Conservation (phyloP, 73 alveolate species). For the Paramecium tetraurelia region DNA sequence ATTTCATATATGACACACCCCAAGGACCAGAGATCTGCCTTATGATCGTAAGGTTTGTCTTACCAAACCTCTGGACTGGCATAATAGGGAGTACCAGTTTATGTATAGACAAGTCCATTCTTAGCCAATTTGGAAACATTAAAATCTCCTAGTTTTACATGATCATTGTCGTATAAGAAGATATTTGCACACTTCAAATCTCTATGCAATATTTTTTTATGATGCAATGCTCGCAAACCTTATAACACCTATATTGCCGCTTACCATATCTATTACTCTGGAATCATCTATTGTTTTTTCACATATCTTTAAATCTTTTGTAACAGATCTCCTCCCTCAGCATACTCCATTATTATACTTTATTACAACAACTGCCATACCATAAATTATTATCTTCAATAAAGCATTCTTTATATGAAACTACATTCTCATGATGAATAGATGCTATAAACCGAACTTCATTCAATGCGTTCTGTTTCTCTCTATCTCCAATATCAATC, state of each 20-base stretch:
- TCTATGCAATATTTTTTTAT: conserved; percentile 76
- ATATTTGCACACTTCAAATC: conserved; percentile 84
- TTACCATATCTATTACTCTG: conserved; percentile 73
- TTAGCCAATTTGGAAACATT: conserved; percentile 78
- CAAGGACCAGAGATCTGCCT: conserved; percentile 87
- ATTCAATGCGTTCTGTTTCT: conserved; percentile 61
- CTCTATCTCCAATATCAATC: conserved; percentile 55
- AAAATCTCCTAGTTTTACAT: conserved; percentile 80
- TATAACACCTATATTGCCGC: conserved; percentile 70
- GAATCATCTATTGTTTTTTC: conserved; percentile 64
- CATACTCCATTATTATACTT: conserved; percentile 77
- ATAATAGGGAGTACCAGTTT: conserved; percentile 85
- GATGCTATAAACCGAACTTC: conserved; percentile 68
- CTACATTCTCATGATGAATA: conserved; percentile 58
- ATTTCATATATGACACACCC: conserved; percentile 88
- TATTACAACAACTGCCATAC: not conserved
- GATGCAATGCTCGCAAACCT: conserved; percentile 78
- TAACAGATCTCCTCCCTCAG: conserved; percentile 73
- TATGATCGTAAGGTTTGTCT: conserved; percentile 80
- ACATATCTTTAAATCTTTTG: conserved; percentile 61
- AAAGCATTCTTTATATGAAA: conserved; percentile 44
- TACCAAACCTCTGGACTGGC: conserved; percentile 88
- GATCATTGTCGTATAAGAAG: conserved; percentile 73
- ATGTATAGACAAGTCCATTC: conserved; percentile 71
- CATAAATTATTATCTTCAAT: conserved; percentile 50